Conservation (phyloP, 305 asterid species). For the Solanum hybrid region DNA sequence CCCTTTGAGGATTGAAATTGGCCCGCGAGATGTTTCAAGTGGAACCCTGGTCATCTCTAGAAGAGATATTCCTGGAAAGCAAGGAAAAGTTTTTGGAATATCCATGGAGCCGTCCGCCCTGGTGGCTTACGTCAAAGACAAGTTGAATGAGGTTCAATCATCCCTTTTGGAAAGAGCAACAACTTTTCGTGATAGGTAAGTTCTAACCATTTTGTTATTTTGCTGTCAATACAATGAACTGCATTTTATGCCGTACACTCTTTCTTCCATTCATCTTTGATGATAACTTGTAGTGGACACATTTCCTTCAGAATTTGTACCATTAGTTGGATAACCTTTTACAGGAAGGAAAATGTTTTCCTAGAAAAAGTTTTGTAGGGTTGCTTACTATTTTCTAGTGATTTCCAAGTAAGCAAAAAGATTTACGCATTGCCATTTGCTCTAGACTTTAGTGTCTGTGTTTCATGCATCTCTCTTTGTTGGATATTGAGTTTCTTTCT, state of each 20-base stretch:
- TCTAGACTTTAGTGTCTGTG: neutral
- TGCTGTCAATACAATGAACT: constrained; percentile 3
- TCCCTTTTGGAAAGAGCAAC: constrained; percentile 64
- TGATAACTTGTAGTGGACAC: neutral
- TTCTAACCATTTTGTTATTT: constrained; percentile 8
- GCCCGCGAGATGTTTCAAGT: constrained; percentile 82
- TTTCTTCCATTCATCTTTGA: neutral
- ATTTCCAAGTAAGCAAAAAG: neutral
- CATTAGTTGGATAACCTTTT: neutral
- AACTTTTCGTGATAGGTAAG: constrained; percentile 73
- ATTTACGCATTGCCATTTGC: neutral
- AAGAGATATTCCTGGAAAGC: constrained; percentile 92
- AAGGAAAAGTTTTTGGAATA: constrained; percentile 89
- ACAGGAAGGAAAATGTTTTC: neutral
- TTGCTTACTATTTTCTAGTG: neutral
- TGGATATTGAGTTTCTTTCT: neutral
- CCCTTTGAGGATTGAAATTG: constrained; percentile 88
- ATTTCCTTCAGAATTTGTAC: neutral
- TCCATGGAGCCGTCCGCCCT: constrained; percentile 75
- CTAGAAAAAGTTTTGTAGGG: neutral
- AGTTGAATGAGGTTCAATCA: constrained; percentile 72
- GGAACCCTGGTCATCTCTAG: constrained; percentile 74
- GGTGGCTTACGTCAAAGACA: constrained; percentile 53
- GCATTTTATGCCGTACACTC: constrained; percentile 11
- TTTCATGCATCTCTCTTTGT: neutral